These are phyloP conservation scores for Hibiscus syriacus DNA, from an alignment of 345 rosid genomes.

Conservation along the genomic window DNA sequence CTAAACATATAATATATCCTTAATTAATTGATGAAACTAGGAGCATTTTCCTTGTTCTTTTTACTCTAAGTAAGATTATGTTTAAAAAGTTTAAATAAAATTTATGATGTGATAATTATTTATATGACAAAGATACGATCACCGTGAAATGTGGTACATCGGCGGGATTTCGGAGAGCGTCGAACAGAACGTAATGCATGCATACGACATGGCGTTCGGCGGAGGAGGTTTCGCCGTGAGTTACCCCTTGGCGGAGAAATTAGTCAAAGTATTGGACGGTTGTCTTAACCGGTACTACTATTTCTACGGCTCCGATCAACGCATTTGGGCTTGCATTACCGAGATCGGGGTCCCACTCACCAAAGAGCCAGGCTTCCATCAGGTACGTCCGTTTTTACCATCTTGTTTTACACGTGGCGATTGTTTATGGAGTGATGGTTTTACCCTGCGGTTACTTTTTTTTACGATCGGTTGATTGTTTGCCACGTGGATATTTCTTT, in stretches of 20 bases:
- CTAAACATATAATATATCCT: too few species aligned
- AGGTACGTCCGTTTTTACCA: too few species aligned
- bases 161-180: conserved; percentile 79
- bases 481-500: neutral
- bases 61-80: too few species aligned
- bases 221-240: conserved; percentile 89
- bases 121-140: conserved; percentile 53
- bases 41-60: too few species aligned
- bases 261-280: conserved; percentile 50
- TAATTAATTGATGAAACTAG: too few species aligned
- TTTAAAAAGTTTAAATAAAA: too few species aligned
- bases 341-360: conserved; percentile 77
- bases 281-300: conserved; percentile 55
- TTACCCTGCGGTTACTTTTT: neutral
- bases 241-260: conserved; percentile 51
- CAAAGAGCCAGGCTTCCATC: conserved; percentile 67
- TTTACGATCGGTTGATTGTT: neutral
- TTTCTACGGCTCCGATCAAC: conserved; percentile 84
- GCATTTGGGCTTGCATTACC: conserved; percentile 61
- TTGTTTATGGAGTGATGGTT: neutral
- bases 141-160: conserved; percentile 68
- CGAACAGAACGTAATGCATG: conserved; percentile 60
- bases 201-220: conserved; percentile 84
- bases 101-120: too few species aligned
- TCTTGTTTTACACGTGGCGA: conserved; percentile 3